Evolutionary conservation across 371 early-diverging fungal species (phyloP), one percentile per base, ranked within the genome.

Genomic region (Smittium culicis): DNA sequence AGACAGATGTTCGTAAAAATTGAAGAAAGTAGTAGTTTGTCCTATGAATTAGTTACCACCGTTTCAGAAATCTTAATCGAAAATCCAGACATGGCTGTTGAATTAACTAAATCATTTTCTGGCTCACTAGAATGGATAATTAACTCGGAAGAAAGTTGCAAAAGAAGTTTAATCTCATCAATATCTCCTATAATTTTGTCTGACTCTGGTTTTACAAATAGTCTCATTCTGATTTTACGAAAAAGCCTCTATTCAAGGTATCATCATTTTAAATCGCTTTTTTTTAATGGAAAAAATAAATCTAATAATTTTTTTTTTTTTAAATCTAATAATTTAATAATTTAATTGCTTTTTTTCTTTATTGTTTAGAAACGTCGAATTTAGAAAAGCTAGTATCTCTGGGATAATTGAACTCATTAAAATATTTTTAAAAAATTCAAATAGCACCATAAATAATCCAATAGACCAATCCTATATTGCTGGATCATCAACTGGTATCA

Each of bases 221-320:
- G 74, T 32, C 66, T 77, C 58, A 32, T 74, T 29, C 69, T 77
- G 28, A 71, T 77, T 2, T 64, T 77, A 69, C 70, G 77, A 64
- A 77, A 77, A 64, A 67, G 68, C 20, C 61, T 77, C 54, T 76
- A 74, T 67, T 69, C 77, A 11, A 75, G 67, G 45, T 45, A 45
- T n/a, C n/a, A n/a, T n/a, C n/a, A n/a, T n/a, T n/a, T n/a, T n/a
- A n/a, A n/a, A n/a, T n/a, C n/a, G n/a, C n/a, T n/a, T n/a, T n/a
- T n/a, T n/a, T n/a, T n/a, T n/a, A n/a, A n/a, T n/a, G n/a, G n/a
- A n/a, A n/a, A n/a, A n/a, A n/a, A n/a, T n/a, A n/a, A n/a, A n/a
- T n/a, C n/a, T n/a, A n/a, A n/a, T n/a, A n/a, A n/a, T n/a, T n/a
- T 11, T 45, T 45, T 45, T 45, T 45, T 45, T 11, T 11, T 45